Evolutionary conservation across 2,329 filamentous ascomycete genomes (phyloP), one percentile per base, ranked within the genome.

Genomic region (Daldinia sp.): DNA sequence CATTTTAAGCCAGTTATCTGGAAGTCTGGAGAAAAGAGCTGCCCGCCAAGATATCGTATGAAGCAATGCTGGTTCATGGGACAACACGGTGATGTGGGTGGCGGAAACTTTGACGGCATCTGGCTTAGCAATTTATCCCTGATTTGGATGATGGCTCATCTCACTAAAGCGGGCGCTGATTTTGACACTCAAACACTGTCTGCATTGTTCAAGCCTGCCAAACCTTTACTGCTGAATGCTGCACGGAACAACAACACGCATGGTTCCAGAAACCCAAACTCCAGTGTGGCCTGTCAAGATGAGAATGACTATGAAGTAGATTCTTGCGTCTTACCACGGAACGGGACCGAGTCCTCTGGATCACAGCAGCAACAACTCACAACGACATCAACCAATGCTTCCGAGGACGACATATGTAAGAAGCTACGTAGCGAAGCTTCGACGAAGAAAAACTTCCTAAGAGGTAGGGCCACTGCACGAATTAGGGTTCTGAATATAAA

Each of bases 111-210:
- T 7, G 41, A 20, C 13, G 9, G 18, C 6, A 6, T 18, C n/a
- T 42, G n/a, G n/a, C 41, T 42, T 2, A 42, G 41, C 41, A 18
- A 42, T n/a, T 9, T 18, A 10, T 42, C 41, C 20, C 18, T 42
- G 41, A 42, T 42, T 42, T 42, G 41, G 41, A 42, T 42, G 41
- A 42, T 42, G n/a, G 41, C 41, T 42, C 41, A 42, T 15, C 18
- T 42, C 5, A 15, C 41, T 20, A 42, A 18, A 9, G 18, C 41
- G n/a, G 41, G 41, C 41, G 41, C 41, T 4, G 18, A 42, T 9
- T 42, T 42, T 42, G 41, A 42, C 41, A 20, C 6, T 2, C 4
- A 20, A 18, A 42, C 41, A 6, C 9, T 42, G 18, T 18, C n/a
- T 9, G n/a, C n/a, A 9, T 18, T 42, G 18, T 9, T 42, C 5